A percentile compares a stretch with the other conserved stretches of the same genome.
Conservation (phyloP, 2,329 filamentous ascomycete species). For the Botryosphaeria dothidea region DNA sequence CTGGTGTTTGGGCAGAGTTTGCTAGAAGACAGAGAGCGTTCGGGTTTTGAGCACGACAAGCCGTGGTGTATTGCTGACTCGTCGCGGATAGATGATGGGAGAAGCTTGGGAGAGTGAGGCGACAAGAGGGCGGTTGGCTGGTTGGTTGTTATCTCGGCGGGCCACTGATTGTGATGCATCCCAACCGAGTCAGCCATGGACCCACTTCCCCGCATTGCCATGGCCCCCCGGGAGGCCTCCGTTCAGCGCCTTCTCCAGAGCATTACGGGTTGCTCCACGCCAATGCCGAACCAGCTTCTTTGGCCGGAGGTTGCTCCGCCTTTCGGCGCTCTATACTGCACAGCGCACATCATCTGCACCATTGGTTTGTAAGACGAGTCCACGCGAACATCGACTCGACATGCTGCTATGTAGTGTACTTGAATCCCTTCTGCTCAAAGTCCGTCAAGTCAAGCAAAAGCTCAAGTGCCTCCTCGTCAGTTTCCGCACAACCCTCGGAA, state of each 20-base stretch:
- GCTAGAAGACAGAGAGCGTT: no score
- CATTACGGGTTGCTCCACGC: no score
- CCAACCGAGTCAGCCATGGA: not conserved
- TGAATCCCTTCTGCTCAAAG: conserved; percentile 23
- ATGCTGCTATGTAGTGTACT: conserved; percentile 22
- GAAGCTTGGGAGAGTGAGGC: not conserved
- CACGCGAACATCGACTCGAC: no score
- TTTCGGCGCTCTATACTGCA: no score
- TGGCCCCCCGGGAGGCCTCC: not conserved
- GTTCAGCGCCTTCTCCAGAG: not conserved
- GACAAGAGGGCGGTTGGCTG: not conserved
- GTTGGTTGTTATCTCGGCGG: not conserved
- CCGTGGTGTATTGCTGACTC: not conserved
- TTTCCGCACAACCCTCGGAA: not conserved
- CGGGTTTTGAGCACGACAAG: no score
- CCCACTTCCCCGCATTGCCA: conserved; percentile 5
- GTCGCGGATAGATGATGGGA: not conserved
- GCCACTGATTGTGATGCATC: not conserved
- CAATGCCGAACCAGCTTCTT: no score
- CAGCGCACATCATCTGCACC: no score
- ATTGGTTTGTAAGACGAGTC: no score
- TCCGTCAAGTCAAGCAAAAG: conserved; percentile 22
- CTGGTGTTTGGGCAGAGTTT: no score
- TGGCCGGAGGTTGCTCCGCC: no score
- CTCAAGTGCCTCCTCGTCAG: not conserved